phyloP scores from a whole-genome alignment of 2,329 filamentous ascomycete species.

The Volutella citrinella region DNA sequence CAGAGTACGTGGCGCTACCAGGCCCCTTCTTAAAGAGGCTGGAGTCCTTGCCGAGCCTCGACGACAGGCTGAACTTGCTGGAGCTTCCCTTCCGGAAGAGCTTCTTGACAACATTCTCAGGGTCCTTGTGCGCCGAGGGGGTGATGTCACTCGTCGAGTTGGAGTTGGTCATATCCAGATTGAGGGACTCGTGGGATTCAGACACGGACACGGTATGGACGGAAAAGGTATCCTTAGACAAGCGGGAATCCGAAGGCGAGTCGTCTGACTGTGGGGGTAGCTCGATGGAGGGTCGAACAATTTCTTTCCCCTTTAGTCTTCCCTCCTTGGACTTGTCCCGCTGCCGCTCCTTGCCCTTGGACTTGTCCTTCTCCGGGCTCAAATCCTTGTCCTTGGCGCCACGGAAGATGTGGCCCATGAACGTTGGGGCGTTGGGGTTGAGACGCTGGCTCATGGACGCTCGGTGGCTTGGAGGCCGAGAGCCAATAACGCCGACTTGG shows the following conservation, averaged over 20 bases:
- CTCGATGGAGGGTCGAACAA: constrained; percentile 38
- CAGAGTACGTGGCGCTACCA: constrained; percentile 55
- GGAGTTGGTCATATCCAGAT: constrained; percentile 52
- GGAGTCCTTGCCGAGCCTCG: constrained; percentile 52
- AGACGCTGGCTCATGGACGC: constrained; percentile 58
- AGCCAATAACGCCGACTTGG: constrained; percentile 74
- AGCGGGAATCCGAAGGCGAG: constrained; percentile 50
- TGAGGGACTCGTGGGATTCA: constrained; percentile 58
- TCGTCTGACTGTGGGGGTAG: constrained; percentile 37
- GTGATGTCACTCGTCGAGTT: constrained; percentile 56
- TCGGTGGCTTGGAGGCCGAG: constrained; percentile 54
- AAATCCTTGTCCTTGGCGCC: constrained; percentile 36
- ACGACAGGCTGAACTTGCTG: constrained; percentile 62
- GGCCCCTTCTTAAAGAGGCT: constrained; percentile 57
- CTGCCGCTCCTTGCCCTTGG: constrained; percentile 32
- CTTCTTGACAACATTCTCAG: constrained; percentile 57
- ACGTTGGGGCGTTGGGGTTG: constrained; percentile 87
- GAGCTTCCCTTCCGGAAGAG: constrained; percentile 64
- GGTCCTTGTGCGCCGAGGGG: constrained; percentile 42
- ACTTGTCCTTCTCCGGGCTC: constrained; percentile 23
- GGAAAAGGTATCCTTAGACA: constrained; percentile 55
- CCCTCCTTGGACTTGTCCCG: constrained; percentile 33
- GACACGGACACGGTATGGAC: constrained; percentile 57
- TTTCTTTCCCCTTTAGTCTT: constrained; percentile 37
- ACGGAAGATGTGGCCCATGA: constrained; percentile 69